phyloP scores from a whole-genome alignment of 306 rosid species.

The Styphnolobium japonicum region DNA sequence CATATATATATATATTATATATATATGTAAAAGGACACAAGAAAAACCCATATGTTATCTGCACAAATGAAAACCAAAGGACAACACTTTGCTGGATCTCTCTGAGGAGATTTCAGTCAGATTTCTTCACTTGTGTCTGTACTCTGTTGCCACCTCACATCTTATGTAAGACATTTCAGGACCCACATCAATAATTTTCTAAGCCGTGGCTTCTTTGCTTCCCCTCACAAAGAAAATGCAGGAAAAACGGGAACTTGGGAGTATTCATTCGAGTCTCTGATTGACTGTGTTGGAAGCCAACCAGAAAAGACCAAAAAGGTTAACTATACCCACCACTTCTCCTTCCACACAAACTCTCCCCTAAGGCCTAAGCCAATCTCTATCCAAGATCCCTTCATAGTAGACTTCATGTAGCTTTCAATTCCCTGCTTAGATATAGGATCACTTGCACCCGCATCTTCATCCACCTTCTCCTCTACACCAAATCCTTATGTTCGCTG shows the following conservation, averaged over 20 bases:
- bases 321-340: slow-evolving; percentile 63
- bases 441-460: background rate
- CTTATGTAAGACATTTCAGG: slow-evolving; percentile 35
- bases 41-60: background rate
- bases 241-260: slow-evolving; percentile 16
- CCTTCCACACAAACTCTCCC: slow-evolving; percentile 42
- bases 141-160: slow-evolving; percentile 36
- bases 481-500: background rate
- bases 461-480: background rate
- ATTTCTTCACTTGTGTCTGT: slow-evolving; percentile 53
- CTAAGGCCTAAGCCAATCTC: slow-evolving; percentile 35
- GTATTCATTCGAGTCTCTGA: slow-evolving; percentile 35
- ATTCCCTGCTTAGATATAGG: slow-evolving; percentile 13
- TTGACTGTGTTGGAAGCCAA: slow-evolving; percentile 46
- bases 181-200: slow-evolving; percentile 43
- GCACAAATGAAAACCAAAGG: slow-evolving; percentile 19
- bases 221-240: slow-evolving; percentile 28
- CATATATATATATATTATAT: too few relatives aligned
- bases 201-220: slow-evolving; percentile 34
- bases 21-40: background rate
- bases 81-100: slow-evolving; percentile 44
- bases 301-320: slow-evolving; percentile 29
- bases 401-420: slow-evolving; percentile 23
- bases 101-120: slow-evolving; percentile 62
- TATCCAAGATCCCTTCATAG: slow-evolving; percentile 10